Percentiles rank a stretch among this genome's conserved stretches.
Conservation (phyloP, 2,329 filamentous ascomycete genomes). For the Aureobasidium zeae region DNA sequence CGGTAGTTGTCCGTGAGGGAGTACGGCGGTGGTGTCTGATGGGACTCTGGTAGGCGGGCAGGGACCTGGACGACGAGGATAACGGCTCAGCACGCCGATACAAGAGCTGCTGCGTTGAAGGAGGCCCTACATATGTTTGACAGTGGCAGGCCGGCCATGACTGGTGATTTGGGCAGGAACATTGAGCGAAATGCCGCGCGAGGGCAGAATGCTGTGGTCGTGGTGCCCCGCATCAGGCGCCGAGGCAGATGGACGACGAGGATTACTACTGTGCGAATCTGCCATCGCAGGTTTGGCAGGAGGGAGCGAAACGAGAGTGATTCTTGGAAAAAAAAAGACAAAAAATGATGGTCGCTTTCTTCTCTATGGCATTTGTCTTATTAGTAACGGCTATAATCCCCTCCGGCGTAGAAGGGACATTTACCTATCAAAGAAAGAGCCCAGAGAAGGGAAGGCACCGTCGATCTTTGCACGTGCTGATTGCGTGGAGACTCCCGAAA, state of each 20-base stretch:
- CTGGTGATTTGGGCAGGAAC: constrained; percentile 32
- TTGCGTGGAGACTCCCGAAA: too few relatives aligned
- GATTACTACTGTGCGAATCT: constrained; percentile 10
- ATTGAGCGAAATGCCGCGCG: constrained; percentile 41
- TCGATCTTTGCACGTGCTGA: constrained; percentile 9
- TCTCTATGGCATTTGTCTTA: too few relatives aligned
- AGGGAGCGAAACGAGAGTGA: neutral
- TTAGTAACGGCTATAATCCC: too few relatives aligned
- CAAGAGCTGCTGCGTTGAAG: neutral
- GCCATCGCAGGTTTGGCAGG: neutral
- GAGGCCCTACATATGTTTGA: constrained; percentile 41
- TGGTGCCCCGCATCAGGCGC: constrained; percentile 22
- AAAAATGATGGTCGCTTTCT: neutral
- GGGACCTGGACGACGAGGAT: constrained; percentile 38
- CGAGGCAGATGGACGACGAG: neutral
- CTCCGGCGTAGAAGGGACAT: too few relatives aligned
- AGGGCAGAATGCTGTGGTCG: constrained; percentile 32
- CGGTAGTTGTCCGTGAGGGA: constrained; percentile 50
- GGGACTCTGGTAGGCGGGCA: constrained; percentile 52
- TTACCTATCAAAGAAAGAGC: too few relatives aligned
- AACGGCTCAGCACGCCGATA: constrained; percentile 14
- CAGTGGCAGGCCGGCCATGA: constrained; percentile 32
- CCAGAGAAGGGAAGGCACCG: neutral
- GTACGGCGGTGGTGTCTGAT: constrained; percentile 55
- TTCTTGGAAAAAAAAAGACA: constrained; percentile 4